A percentile compares a stretch with the other conserved stretches of the same genome.
phyloP scores from a whole-genome alignment of 2,329 filamentous ascomycete species.

The Passalora sequoiae region DNA sequence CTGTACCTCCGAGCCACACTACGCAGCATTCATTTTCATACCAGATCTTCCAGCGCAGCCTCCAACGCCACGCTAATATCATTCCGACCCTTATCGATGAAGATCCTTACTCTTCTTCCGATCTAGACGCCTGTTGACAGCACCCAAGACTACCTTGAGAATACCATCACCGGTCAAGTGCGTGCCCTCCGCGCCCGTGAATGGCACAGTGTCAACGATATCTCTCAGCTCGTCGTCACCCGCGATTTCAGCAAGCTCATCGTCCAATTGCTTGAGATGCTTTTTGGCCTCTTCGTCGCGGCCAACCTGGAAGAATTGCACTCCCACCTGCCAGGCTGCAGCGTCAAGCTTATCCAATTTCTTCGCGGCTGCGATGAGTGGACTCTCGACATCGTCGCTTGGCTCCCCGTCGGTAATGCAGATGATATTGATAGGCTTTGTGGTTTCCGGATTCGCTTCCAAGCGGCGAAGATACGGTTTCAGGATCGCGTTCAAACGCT shows the following conservation, averaged over 20 bases:
- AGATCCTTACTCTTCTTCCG: constrained; percentile 35
- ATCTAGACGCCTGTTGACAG: constrained; percentile 65
- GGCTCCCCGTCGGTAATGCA: constrained; percentile 86
- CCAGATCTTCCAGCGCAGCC: no score
- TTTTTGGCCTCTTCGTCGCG: constrained; percentile 59
- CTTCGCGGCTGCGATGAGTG: constrained; percentile 62
- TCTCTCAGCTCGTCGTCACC: constrained; percentile 61
- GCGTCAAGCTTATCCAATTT: constrained; percentile 66
- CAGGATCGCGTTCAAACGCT: constrained; percentile 65
- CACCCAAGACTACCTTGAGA: constrained; percentile 75
- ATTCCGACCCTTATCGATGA: constrained; percentile 25
- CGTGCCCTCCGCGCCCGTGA: constrained; percentile 50
- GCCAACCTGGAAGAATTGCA: constrained; percentile 96
- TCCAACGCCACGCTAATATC: no score
- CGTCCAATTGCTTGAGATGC: constrained; percentile 69
- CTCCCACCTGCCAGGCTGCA: constrained; percentile 74
- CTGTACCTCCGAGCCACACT: no score
- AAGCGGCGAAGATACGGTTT: constrained; percentile 62
- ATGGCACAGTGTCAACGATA: constrained; percentile 88
- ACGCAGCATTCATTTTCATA: no score
- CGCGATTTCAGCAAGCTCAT: constrained; percentile 56
- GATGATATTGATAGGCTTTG: constrained; percentile 84
- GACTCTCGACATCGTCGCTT: constrained; percentile 68
- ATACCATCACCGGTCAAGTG: constrained; percentile 64
- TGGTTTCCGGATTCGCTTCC: constrained; percentile 43